A percentile compares a stretch with the other conserved stretches of the same genome.
Evolutionary conservation across 2,329 filamentous ascomycete genomes (phyloP).

Genomic region (Aureobasidium sp.): DNA sequence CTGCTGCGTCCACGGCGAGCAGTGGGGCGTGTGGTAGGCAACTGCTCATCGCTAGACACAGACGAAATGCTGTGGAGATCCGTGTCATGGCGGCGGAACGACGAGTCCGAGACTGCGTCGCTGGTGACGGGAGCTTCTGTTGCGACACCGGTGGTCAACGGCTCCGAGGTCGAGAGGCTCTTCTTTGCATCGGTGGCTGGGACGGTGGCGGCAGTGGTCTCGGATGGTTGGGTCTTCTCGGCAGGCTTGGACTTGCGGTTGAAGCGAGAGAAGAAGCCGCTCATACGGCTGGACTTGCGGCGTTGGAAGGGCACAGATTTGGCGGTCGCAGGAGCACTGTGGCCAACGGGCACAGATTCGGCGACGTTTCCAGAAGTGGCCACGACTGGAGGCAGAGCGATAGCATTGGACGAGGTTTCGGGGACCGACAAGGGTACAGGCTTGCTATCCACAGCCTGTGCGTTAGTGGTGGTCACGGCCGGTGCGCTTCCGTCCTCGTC

Average conservation of each 20-base stretch:
- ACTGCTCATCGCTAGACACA: slow-evolving; percentile 22
- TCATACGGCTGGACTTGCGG: slow-evolving; percentile 26
- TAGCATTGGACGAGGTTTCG: neutral
- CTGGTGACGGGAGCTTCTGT: slow-evolving; percentile 7
- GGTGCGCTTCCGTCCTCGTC: slow-evolving; percentile 12
- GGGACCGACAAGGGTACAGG: neutral
- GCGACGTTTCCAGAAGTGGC: neutral
- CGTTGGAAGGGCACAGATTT: neutral
- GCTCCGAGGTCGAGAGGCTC: slow-evolving; percentile 26
- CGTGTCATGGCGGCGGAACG: slow-evolving; percentile 15
- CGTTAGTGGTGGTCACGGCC: neutral
- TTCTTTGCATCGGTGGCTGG: slow-evolving; percentile 47
- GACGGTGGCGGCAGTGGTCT: slow-evolving; percentile 38
- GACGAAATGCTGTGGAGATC: slow-evolving; percentile 14
- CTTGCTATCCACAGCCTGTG: neutral
- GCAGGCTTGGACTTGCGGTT: slow-evolving; percentile 33
- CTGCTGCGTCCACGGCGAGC: slow-evolving; percentile 25
- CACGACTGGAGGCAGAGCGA: neutral
- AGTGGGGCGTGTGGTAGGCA: slow-evolving; percentile 17
- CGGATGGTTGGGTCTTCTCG: neutral
- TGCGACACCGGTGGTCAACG: slow-evolving; percentile 12
- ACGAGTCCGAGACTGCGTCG: slow-evolving; percentile 5
- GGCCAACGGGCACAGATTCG: neutral
- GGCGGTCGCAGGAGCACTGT: slow-evolving; percentile 4
- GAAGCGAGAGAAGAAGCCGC: slow-evolving; percentile 32